phyloP scores from a whole-genome alignment of 1,284 basidiomycete genomes.

The Thecaphora frezii region DNA sequence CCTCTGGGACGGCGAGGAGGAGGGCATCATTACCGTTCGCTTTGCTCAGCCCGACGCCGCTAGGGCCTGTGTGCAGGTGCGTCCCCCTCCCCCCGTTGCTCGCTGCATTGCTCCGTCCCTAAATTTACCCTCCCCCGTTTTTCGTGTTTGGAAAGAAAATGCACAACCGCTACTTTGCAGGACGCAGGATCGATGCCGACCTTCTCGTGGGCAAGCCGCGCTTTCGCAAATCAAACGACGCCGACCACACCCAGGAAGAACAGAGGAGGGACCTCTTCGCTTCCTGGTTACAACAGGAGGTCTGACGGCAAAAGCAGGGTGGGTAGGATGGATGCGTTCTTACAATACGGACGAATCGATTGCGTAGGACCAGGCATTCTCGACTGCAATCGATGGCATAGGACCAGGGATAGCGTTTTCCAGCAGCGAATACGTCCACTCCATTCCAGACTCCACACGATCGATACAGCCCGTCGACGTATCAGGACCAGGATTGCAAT shows the following conservation, averaged over 20 bases:
- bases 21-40: conserved; percentile 94
- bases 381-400: no score
- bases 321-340: no score
- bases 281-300: conserved; percentile 34
- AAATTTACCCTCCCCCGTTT: neutral
- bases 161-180: conserved; percentile 90
- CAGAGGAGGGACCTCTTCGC: conserved; percentile 29
- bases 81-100: conserved; percentile 61
- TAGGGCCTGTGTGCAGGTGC: conserved; percentile 80
- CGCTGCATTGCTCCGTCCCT: neutral
- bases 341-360: no score
- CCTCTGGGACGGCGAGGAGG: conserved; percentile 92
- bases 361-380: no score
- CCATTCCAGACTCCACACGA: no score
- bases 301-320: neutral
- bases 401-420: no score
- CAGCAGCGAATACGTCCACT: no score
- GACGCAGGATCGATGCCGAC: conserved; percentile 77
- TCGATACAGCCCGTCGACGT: no score
- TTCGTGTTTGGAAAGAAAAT: conserved; percentile 70
- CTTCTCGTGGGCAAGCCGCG: conserved; percentile 78
- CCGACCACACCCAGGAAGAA: conserved; percentile 22
- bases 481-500: no score
- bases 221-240: conserved; percentile 67
- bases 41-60: conserved; percentile 86